Base-by-base conservation (phyloP, 2,329 filamentous ascomycete species). In the Orbilia oligospora region DNA sequence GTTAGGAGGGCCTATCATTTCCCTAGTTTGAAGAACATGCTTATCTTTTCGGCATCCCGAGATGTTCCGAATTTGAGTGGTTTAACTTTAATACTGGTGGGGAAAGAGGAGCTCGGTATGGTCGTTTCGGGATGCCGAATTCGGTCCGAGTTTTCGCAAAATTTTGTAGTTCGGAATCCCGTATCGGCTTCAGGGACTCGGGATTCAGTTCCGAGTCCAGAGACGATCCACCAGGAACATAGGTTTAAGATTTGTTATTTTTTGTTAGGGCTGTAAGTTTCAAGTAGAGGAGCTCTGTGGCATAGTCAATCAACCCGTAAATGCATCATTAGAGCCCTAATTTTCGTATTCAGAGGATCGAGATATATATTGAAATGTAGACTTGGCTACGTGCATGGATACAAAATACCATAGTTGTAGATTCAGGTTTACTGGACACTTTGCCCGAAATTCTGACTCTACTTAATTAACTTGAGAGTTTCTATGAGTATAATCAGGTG, bases 21-120 rank as follows among this genome's bases (percentile, higher is more conserved):
- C 14, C 38, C 38, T 41, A 14, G 10, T 41, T 58, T 16, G 48
- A 24, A 51, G 48, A 14, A 49, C 14, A 24, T 51, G 30, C 53
- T 58, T 58, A 38, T 44, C 46, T 65, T 30, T 48, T 75, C 71
- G 71, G 71, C 27, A 71, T 65, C 71, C 71, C 71, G 71, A 75
- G 44, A 63, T 41, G 41, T 55, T 41, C 69, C 38, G 38, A 41
- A 22, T 20, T 30, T 30, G 27, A 30, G 27, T 30, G 27, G 27
- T 30, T 30, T 30, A 3, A 3, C 27, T 6, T 30, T 30, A 30
- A 30, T n/a, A n/a, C n/a, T n/a, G n/a, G 16, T 9, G 20, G 56
- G 36, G 9, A 3, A 18, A 64, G 55, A 75, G 71, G 71, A 75
- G 71, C 71, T 75, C 71, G 20, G 56, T 27, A 16, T n/a, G 9